These are phyloP conservation scores for cucumber (Cucumis sativus) DNA, from an alignment of 306 rosid genomes.

Conservation along the genomic window DNA sequence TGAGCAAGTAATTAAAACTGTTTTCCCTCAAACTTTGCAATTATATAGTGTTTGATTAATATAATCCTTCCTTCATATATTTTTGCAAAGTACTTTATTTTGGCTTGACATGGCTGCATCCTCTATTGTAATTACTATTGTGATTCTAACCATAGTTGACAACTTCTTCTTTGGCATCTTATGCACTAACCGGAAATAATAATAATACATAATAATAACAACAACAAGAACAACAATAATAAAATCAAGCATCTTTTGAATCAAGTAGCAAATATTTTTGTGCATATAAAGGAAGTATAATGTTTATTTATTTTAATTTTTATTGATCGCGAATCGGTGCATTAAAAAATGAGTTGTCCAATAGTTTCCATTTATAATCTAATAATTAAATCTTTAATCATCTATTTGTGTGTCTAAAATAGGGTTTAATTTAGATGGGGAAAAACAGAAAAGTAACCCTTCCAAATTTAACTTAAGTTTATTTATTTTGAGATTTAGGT, in stretches of 20 bases:
- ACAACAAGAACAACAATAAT: no score
- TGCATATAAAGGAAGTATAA: neutral
- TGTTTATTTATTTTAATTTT: neutral
- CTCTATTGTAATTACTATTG: no score
- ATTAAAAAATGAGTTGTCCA: neutral
- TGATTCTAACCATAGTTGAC: neutral
- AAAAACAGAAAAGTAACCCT: no score
- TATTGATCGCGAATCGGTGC: neutral
- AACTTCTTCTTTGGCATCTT: neutral
- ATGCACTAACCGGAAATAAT: no score
- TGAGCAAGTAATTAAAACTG: neutral
- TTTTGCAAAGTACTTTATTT: neutral
- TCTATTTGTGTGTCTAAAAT: neutral
- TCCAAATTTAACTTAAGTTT: no score
- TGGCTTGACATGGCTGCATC: neutral
- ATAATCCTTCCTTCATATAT: neutral
- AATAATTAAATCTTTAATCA: neutral
- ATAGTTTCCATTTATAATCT: neutral
- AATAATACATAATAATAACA: no score
- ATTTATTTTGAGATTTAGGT: no score
- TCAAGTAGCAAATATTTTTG: neutral
- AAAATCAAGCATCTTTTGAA: neutral
- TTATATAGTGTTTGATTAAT: neutral
- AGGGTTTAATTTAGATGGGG: no score
- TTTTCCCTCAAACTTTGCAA: neutral